Conservation (phyloP, 768 basidiomycete genomes). For the Suillus weaverae region DNA sequence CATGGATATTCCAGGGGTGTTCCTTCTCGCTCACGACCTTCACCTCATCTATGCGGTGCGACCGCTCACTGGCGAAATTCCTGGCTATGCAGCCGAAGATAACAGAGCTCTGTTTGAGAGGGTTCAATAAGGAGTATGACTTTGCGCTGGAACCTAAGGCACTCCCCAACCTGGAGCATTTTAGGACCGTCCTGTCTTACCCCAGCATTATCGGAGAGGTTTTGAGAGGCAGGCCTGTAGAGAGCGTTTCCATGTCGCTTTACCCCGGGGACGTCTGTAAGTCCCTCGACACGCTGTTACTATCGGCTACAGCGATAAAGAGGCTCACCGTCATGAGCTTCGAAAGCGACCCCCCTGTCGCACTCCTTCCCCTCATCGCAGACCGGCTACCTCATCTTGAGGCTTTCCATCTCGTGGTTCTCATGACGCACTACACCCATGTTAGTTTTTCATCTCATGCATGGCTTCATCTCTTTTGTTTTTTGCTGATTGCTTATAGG, state of each 20-base stretch:
- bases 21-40: slow-evolving; percentile 47
- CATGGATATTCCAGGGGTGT: slow-evolving; percentile 50
- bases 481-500: slow-evolving; percentile 29
- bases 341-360: slow-evolving; percentile 44
- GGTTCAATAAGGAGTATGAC: slow-evolving; percentile 40
- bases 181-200: slow-evolving; percentile 56
- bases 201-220: slow-evolving; percentile 46
- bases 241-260: slow-evolving; percentile 53
- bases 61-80: slow-evolving; percentile 46
- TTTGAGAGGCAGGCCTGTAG: slow-evolving; percentile 48
- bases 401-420: slow-evolving; percentile 59
- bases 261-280: slow-evolving; percentile 40
- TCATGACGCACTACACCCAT: slow-evolving; percentile 48
- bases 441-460: slow-evolving; percentile 33
- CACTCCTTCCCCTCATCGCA: slow-evolving; percentile 49
- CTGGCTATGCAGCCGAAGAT: slow-evolving; percentile 50
- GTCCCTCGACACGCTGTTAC: slow-evolving; percentile 45
- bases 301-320: slow-evolving; percentile 39
- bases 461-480: too few relatives aligned
- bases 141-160: slow-evolving; percentile 39
- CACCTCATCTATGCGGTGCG: slow-evolving; percentile 58
- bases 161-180: slow-evolving; percentile 47
- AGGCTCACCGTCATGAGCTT: slow-evolving; percentile 62
- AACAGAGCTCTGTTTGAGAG: slow-evolving; percentile 55
- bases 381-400: slow-evolving; percentile 50